A percentile compares a stretch with the other conserved stretches of the same genome.
Conservation (phyloP, 1,139 yeast genomes). For the Wickerhamiella infanticola region DNA sequence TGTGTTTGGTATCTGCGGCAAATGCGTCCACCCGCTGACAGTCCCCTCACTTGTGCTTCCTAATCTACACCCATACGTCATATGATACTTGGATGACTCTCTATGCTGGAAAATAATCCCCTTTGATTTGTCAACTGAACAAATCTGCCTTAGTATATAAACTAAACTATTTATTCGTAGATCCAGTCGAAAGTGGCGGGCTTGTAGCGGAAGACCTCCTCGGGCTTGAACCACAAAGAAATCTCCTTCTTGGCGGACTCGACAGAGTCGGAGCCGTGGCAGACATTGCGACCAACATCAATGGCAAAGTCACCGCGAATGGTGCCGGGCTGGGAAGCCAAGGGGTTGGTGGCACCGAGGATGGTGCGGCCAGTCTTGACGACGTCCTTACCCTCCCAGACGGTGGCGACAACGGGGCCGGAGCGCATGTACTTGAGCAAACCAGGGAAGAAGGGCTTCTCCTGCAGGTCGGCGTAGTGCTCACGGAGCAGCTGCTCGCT, state of each 20-base stretch:
- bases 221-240: constrained; percentile 94
- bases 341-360: constrained; percentile 99
- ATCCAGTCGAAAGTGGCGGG: constrained; percentile 75
- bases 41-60: no score
- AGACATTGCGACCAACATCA: constrained; percentile 98
- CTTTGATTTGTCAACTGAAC: no score
- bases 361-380: constrained; percentile 97
- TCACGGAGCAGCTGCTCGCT: constrained; percentile 75
- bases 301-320: constrained; percentile 81
- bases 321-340: constrained; percentile 95
- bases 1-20: no score
- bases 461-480: constrained; percentile 91
- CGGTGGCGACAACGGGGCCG: constrained; percentile 98
- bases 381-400: constrained; percentile 99
- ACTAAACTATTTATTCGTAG: constrained; percentile 38
- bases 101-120: no score
- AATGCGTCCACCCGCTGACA: no score
- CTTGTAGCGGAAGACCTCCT: constrained; percentile 88
- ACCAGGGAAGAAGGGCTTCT: constrained; percentile 93
- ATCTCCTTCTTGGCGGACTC: constrained; percentile 96
- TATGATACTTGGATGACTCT: no score
- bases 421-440: constrained; percentile 92
- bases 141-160: neutral
- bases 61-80: no score
- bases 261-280: constrained; percentile 99